These are phyloP conservation scores for sunflower (Helianthus annuus) DNA, from an alignment of 129 eudicot genomes.

Conservation along the genomic window HanXRQr2.0-SUNRISE NC_035435.2:91960996-91961495, in stretches of 20 bases:
- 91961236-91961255: too few species aligned
- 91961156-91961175: too few species aligned
- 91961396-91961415: too few species aligned
- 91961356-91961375: neutral
- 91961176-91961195: too few species aligned
- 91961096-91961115: constrained; percentile 15
- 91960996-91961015: constrained; percentile 49
- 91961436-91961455: too few species aligned
- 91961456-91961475: too few species aligned
- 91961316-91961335: constrained; percentile 2
- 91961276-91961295: constrained; percentile 4
- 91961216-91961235: too few species aligned
- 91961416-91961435: too few species aligned
- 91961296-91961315: neutral
- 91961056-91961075: constrained; percentile 65
- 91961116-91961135: constrained; percentile 10
- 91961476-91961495: too few species aligned
- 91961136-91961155: too few species aligned
- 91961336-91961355: constrained; percentile 5
- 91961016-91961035: constrained; percentile 45
- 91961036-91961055: constrained; percentile 65
- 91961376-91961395: neutral
- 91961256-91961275: neutral
- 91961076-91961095: constrained; percentile 53
- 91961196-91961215: too few species aligned